These are phyloP conservation scores for Sporothrix phasma DNA, from an alignment of 2,329 filamentous ascomycete species.

Conservation along the genomic window DNA sequence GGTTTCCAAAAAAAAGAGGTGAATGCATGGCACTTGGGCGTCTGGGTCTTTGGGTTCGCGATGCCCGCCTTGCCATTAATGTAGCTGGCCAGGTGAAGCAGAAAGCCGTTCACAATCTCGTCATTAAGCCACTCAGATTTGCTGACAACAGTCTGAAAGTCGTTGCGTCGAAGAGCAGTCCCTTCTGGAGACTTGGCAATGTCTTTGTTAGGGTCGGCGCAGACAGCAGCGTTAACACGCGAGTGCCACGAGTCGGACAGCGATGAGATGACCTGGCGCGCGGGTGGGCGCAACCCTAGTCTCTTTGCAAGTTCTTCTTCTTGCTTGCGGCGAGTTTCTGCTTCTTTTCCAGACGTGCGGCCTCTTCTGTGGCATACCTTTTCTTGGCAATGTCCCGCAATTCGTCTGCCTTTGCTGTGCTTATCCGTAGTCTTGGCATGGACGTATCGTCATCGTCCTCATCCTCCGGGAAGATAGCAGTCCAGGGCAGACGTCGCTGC, in stretches of 20 bases:
- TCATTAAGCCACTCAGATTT: slow-evolving; percentile 62
- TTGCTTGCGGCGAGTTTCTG: slow-evolving; percentile 18
- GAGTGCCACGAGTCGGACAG: slow-evolving; percentile 31
- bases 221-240: slow-evolving; percentile 28
- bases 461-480: slow-evolving; percentile 9
- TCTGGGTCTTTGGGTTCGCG: slow-evolving; percentile 32
- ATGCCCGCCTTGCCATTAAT: slow-evolving; percentile 48
- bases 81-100: slow-evolving; percentile 49
- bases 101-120: slow-evolving; percentile 59
- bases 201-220: slow-evolving; percentile 26
- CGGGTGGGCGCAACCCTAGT: slow-evolving; percentile 23
- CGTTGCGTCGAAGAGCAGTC: slow-evolving; percentile 42
- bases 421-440: slow-evolving; percentile 19
- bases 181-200: slow-evolving; percentile 41
- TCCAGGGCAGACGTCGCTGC: slow-evolving; percentile 8
- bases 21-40: slow-evolving; percentile 52
- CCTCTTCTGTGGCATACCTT: slow-evolving; percentile 18
- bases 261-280: slow-evolving; percentile 21
- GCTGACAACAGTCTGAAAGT: slow-evolving; percentile 53
- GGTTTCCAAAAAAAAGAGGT: slow-evolving; percentile 57
- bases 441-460: background rate
- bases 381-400: slow-evolving; percentile 17
- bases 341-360: slow-evolving; percentile 19
- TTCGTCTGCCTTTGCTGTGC: slow-evolving; percentile 22
- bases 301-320: slow-evolving; percentile 18